Evolutionary conservation across 2,329 filamentous ascomycete genomes (phyloP).

Genomic region (Neofusicoccum kwambonambiense): DNA sequence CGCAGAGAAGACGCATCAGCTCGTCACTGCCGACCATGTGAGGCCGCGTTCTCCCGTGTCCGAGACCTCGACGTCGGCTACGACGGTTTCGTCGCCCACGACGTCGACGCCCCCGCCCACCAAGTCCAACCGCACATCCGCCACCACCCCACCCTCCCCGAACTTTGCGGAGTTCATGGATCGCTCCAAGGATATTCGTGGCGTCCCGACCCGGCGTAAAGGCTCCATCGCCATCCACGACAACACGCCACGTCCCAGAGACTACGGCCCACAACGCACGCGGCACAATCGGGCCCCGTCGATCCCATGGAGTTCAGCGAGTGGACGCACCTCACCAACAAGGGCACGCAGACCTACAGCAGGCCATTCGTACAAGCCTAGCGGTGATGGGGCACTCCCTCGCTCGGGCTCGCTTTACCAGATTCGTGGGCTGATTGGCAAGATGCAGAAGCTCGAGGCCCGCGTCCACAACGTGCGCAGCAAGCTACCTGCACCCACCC

Average conservation of each 20-base stretch:
- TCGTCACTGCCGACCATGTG: conserved; percentile 48
- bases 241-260: conserved; percentile 53
- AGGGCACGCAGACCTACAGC: conserved; percentile 35
- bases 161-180: conserved; percentile 84
- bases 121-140: conserved; percentile 59
- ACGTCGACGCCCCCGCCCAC: conserved; percentile 76
- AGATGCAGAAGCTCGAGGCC: conserved; percentile 95
- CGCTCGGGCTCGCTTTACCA: conserved; percentile 78
- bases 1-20: conserved; percentile 51
- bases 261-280: conserved; percentile 43
- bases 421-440: conserved; percentile 88
- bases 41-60: conserved; percentile 68
- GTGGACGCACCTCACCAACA: conserved; percentile 45
- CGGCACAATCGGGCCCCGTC: conserved; percentile 59
- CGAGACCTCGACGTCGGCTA: conserved; percentile 75
- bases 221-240: conserved; percentile 47
- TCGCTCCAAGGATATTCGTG: conserved; percentile 43
- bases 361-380: conserved; percentile 23
- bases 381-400: conserved; percentile 55
- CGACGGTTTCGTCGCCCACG: conserved; percentile 65
- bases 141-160: conserved; percentile 78
- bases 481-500: conserved; percentile 79
- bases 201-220: conserved; percentile 41
- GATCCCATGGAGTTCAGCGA: conserved; percentile 49
- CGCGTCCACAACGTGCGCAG: conserved; percentile 88